Base-by-base conservation (phyloP, 371 early-diverging fungal genomes). In the Zychaea mexicana region DNA sequence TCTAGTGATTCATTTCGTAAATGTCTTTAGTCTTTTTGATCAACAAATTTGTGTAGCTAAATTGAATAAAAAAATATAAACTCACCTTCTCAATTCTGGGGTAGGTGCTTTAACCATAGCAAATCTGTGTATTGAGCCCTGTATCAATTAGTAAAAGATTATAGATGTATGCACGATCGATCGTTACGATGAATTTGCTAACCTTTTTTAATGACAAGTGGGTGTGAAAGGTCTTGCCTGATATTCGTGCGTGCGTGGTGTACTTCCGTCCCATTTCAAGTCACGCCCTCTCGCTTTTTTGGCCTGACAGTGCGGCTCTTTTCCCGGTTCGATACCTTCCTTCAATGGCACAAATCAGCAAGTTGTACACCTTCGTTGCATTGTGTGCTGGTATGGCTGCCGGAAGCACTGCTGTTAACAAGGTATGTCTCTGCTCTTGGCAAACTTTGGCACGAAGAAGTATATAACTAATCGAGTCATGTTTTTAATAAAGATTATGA, bases 31-130 rank as follows among this genome's bases (percentile, higher is more conserved):
- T 42, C n/a, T 42, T 36, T 15, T 36, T 36, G 38, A 36, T 36
- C 38, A 36, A 36, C n/a, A n/a, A n/a, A n/a, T n/a, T n/a, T n/a
- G n/a, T n/a, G n/a, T n/a, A n/a, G n/a, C n/a, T n/a, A 36, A 15
- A 15, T 15, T 9, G 38, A 24, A 3, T 24, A 24, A 49, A 19
- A 9, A 22, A 33, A 42, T 45, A 24, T 15, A 31, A 52, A 28
- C 47, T 60, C 85, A 91, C 93, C 86, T 90, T 77, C 90, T 93
- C 71, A 93, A 82, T 72, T 93, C 93, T 57, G 93, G 93, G 56
- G 89, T 88, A 53, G 90, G 81, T 69, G 92, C 89, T 70, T 90
- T 91, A 60, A 81, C 80, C 84, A 89, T 87, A 61, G 39, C 71
- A 56, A 70, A 36, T 62, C 30, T 64, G 62, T n/a, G n/a, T n/a